Base-by-base conservation (phyloP, 176 grass and related monocot genomes). In the Stipa capillata region DNA sequence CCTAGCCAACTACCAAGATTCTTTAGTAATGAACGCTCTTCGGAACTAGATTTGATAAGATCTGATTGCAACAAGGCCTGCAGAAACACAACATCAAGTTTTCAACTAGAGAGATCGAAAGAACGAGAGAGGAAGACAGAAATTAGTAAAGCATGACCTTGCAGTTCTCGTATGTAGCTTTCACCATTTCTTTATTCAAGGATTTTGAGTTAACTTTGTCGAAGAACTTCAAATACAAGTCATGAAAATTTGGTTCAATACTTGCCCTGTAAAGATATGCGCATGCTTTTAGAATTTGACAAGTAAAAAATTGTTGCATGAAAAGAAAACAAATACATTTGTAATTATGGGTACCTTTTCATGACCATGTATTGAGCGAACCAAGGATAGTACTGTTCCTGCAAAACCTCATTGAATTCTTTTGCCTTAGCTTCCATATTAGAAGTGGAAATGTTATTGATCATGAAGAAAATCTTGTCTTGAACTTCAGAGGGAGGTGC, bases 191-290 rank as follows among this genome's bases (percentile, higher is more conserved):
- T 83, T 90, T 97, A 86, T 89, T 94, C 83, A 97, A 80, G 58
- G 48, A 69, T 85, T 94, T 97, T 77, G 95, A 94, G 65, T 89
- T 90, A 47, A 90, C 91, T 85, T 94, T 97, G 69, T 97, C 95
- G 0, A 97, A 78, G 37, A 97, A 92, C 73, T 94, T 97, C 61
- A 98, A 79, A 79, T 98, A 98, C 73, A 98, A 71, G 63, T 98
- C 92, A 86, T 98, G 95, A 87, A 98, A 98, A 80, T 98, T 98
- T n/a, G 95, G 95, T 65, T 94, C 92, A 69, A 98, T 98, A 78
- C 95, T 98, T 65, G 95, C 85, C 80, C 95, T 98, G 92, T 23
- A 48, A 89, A 62, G 9, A 80, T 17, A 81, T 48, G 48, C 9
- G 3, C 20, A 76, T 41, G 27, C 41, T 32, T 48, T 49, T 62